Conservation (phyloP, 441 rosid species). For the Aquilaria agallochum region DNA sequence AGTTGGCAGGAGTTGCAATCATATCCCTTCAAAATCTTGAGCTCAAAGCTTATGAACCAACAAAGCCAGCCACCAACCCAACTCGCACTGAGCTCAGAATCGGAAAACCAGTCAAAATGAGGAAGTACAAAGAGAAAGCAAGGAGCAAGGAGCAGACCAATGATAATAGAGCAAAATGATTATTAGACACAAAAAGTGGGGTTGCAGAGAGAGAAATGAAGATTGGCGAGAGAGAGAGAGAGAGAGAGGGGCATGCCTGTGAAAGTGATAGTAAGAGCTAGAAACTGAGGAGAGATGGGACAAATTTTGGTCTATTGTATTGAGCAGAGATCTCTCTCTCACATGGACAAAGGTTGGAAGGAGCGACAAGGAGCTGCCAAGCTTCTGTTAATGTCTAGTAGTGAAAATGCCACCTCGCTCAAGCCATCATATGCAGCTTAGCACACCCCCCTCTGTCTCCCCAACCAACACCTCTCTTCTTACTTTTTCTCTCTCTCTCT, state of each 20-base stretch:
- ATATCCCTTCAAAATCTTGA: conserved; percentile 27
- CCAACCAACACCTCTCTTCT: no score
- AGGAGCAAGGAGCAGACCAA: conserved; percentile 25
- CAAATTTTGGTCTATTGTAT: no score
- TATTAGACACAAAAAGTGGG: conserved; percentile 28
- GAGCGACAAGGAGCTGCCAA: conserved; percentile 42
- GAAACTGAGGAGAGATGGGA: not conserved
- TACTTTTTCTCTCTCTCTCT: not conserved
- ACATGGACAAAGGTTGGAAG: conserved; percentile 11
- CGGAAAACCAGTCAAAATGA: conserved; percentile 24
- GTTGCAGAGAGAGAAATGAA: conserved; percentile 15
- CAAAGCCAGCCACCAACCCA: conserved; percentile 20
- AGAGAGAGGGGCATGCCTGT: conserved; percentile 13
- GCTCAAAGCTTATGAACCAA: conserved; percentile 30
- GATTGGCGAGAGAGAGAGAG: conserved; percentile 9
- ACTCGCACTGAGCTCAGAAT: conserved; percentile 24
- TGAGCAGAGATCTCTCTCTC: conserved; percentile 11
- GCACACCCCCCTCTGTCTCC: no score
- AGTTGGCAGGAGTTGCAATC: conserved; percentile 31
- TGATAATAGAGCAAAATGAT: conserved; percentile 23
- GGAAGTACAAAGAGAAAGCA: conserved; percentile 27
- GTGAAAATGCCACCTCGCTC: conserved; percentile 18
- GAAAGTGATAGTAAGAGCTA: not conserved
- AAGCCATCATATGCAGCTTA: conserved; percentile 19
- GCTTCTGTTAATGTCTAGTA: conserved; percentile 31